These are phyloP conservation scores for apple (Malus domestica) DNA, from an alignment of 306 rosid species.

Conservation along the genomic window ASM211411v1 NC_041799.1:12887501-12888000, in stretches of 20 bases:
- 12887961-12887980: too few species aligned
- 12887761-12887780: neutral
- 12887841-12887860: too few species aligned
- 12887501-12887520: neutral
- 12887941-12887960: too few species aligned
- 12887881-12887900: too few species aligned
- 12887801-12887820: neutral
- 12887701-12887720: neutral
- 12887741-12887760: neutral
- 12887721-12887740: neutral
- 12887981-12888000: too few species aligned
- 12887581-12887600: neutral
- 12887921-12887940: neutral
- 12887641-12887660: neutral
- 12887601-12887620: neutral
- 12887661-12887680: too few species aligned
- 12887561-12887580: neutral
- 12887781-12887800: neutral
- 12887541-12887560: neutral
- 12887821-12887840: neutral
- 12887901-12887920: neutral
- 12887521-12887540: neutral
- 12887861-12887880: too few species aligned
- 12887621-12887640: neutral
- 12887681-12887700: neutral